Base-by-base conservation (phyloP, 441 rosid genomes). In the Brassica hybrid region DNA sequence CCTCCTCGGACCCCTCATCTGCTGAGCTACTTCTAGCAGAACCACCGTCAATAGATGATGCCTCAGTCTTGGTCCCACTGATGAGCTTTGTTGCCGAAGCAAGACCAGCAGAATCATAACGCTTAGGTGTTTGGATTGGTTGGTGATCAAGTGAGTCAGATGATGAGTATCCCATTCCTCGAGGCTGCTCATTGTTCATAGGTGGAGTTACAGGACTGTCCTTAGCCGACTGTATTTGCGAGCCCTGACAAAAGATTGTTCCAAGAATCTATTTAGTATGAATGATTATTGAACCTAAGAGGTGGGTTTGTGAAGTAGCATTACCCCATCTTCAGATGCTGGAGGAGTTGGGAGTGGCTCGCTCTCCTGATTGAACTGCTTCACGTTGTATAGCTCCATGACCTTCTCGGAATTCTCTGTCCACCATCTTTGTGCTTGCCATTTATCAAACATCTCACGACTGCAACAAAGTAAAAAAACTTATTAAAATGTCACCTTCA, bases 381-480 rank as follows among this genome's bases (percentile, higher is more conserved):
- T 93, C 72, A 95, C 99, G 64, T 95, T 95, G 84, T 95, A 95
- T 57, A 95, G 83, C 77, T 93, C 98, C 98, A 91, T 84, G 77
- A 95, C 92, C 83, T 91, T 95, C 52, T 95, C 99, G 17, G 83
- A 91, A 82, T 93, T 95, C 80, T 91, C 94, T 1, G 86, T 86
- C 98, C 99, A 95, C 99, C 99, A 95, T 45, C 86, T 88, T 79
- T 95, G 98, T 75, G 99, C 98, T 91, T 93, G 96, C 91, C 90
- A 86, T 82, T 95, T 95, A 83, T 91, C 85, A 76, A 95, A 93
- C 90, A 95, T 86, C 80, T 95, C 98, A n/a, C 96, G 98, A 77
- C 99, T 95, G 88, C 71, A 85, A 70, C 79, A 74, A 82, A 61
- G 59, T 30, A 54, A 30, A n/a, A n/a, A n/a, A n/a, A n/a, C n/a